Conservation (phyloP, 768 basidiomycete species). For the Rickenella mellea region DNA sequence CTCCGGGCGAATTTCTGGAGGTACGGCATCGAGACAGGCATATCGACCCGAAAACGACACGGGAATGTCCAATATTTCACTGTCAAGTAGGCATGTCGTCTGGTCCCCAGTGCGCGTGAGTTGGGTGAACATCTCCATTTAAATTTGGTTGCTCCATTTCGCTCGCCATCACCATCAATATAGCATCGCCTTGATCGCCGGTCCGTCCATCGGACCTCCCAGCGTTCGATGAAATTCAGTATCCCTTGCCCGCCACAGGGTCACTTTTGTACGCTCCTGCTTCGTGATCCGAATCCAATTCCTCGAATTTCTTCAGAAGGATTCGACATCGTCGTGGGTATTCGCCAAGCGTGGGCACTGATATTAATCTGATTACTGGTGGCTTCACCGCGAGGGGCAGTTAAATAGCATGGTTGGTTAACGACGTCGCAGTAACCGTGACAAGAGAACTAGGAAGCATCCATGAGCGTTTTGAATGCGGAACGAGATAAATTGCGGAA, state of each 20-base stretch:
- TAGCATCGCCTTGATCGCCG: not conserved
- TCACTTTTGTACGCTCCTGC: constrained; percentile 43
- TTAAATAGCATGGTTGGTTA: constrained; percentile 60
- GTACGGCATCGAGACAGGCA: constrained; percentile 57
- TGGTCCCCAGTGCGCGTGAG: too few relatives aligned
- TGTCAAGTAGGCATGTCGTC: too few relatives aligned
- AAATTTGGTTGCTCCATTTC: constrained; percentile 13
- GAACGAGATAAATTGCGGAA: constrained; percentile 26
- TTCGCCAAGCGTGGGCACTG: constrained; percentile 65
- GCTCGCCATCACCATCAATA: constrained; percentile 17
- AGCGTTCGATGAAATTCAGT: constrained; percentile 38
- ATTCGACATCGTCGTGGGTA: constrained; percentile 65
- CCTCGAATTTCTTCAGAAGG: constrained; percentile 86
- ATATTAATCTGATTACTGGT: constrained; percentile 69
- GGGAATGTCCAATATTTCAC: constrained; percentile 36
- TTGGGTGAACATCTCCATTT: not conserved
- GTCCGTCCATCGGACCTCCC: not conserved
- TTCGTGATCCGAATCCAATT: constrained; percentile 89
- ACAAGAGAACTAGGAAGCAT: constrained; percentile 63
- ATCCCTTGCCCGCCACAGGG: constrained; percentile 46
- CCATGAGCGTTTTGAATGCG: not conserved
- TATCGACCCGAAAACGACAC: constrained; percentile 72
- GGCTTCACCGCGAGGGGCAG: constrained; percentile 50
- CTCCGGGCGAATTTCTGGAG: constrained; percentile 59
- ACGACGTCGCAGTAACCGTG: constrained; percentile 80